phyloP scores from a whole-genome alignment of 2,329 filamentous ascomycete species.

The Bipolaris victoriae region DNA sequence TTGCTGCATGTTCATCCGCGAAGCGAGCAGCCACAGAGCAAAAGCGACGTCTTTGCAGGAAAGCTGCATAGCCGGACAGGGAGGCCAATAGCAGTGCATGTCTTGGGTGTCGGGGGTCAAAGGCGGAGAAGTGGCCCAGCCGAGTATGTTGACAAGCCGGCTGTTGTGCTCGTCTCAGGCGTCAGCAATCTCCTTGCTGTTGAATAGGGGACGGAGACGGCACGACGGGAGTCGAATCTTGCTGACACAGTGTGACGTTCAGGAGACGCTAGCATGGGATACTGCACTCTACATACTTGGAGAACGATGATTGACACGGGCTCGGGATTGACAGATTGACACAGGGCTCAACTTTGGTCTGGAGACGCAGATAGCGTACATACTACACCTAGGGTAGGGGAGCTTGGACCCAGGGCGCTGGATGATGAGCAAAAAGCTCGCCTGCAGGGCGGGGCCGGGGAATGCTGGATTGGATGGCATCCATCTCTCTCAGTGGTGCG shows the following conservation, averaged over 20 bases:
- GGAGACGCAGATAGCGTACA: constrained; percentile 4
- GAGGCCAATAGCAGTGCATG: constrained; percentile 23
- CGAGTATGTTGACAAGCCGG: constrained; percentile 31
- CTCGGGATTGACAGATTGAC: not conserved
- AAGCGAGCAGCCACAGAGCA: constrained; percentile 37
- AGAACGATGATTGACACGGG: too few species aligned
- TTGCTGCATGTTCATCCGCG: constrained; percentile 24
- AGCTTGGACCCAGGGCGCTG: constrained; percentile 19
- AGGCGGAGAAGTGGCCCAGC: constrained; percentile 16
- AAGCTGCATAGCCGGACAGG: constrained; percentile 17
- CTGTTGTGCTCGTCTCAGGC: constrained; percentile 27
- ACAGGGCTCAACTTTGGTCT: constrained; percentile 7
- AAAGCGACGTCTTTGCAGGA: constrained; percentile 21
- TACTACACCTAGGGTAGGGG: not conserved
- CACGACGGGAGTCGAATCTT: constrained; percentile 2
- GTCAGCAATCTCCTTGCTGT: constrained; percentile 32
- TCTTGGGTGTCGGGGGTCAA: constrained; percentile 8
- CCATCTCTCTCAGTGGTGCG: constrained; percentile 8
- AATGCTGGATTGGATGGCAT: constrained; percentile 10
- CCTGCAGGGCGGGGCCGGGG: constrained; percentile 6
- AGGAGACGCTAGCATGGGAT: not conserved
- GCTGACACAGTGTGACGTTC: not conserved
- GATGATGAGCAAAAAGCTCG: constrained; percentile 18
- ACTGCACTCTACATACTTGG: too few species aligned
- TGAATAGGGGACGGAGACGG: constrained; percentile 17